phyloP scores from a whole-genome alignment of 106 monocot genomes.

The Allium sativum region DNA sequence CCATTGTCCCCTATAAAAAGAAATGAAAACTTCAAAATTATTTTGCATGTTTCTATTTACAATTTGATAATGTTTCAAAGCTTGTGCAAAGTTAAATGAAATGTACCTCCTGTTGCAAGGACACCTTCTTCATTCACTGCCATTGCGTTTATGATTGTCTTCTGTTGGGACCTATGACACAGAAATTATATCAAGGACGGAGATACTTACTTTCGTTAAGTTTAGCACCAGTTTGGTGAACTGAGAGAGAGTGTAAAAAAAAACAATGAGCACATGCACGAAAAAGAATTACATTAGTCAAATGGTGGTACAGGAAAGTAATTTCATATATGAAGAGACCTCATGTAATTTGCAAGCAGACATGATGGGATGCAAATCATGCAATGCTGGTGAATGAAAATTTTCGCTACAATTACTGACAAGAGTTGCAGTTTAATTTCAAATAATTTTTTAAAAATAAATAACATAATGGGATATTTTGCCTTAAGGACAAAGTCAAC shows the following conservation, averaged over 20 bases:
- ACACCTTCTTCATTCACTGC: conserved; percentile 95
- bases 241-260: no score
- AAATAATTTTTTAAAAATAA: no score
- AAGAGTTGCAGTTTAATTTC: not conserved
- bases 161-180: conserved; percentile 81
- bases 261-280: not conserved
- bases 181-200: conserved; percentile 1
- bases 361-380: not conserved
- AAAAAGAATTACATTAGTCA: not conserved
- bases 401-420: not conserved
- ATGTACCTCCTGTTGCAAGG: conserved; percentile 85
- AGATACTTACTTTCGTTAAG: not conserved
- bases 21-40: not conserved
- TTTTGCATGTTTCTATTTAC: not conserved
- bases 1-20: conserved; percentile 82
- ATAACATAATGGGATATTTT: no score
- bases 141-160: conserved; percentile 93
- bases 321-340: not conserved
- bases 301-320: not conserved
- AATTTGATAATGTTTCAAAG: not conserved
- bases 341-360: not conserved
- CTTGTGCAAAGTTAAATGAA: no score
- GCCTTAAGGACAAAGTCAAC: no score
- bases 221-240: not conserved
- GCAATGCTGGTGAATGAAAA: not conserved